Percentiles rank a stretch among this genome's conserved stretches.
phyloP scores from a whole-genome alignment of 2,329 filamentous ascomycete genomes.

The Mariannaea elegans region DNA sequence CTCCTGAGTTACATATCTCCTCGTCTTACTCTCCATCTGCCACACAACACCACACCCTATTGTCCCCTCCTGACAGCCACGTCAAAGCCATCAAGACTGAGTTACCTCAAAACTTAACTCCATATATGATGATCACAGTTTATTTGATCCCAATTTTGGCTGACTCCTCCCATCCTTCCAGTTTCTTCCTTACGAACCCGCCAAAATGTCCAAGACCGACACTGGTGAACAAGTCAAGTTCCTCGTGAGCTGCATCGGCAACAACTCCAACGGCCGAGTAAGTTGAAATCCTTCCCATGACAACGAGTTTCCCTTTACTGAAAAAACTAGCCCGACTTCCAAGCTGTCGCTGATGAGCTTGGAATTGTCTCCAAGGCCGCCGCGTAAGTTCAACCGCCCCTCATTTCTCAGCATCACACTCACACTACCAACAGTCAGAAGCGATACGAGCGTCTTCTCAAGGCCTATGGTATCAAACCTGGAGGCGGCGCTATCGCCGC shows the following conservation, averaged over 20 bases:
- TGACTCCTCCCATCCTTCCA: not conserved
- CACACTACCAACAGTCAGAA: constrained; percentile 61
- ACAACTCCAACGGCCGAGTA: constrained; percentile 69
- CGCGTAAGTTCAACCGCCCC: constrained; percentile 64
- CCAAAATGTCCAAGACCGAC: constrained; percentile 60
- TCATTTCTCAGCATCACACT: not conserved
- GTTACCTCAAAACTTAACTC: no score
- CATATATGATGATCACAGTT: no score
- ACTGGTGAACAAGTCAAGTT: constrained; percentile 70
- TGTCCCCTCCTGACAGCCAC: not conserved
- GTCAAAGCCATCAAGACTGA: no score
- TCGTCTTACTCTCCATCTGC: not conserved
- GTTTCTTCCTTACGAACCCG: constrained; percentile 24
- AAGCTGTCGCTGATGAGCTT: constrained; percentile 70
- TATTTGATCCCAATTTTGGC: not conserved
- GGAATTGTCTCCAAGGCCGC: constrained; percentile 71
- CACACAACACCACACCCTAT: not conserved
- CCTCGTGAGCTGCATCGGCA: constrained; percentile 71
- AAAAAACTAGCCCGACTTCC: constrained; percentile 67
- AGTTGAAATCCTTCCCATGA: constrained; percentile 23
- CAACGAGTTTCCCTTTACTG: no score
- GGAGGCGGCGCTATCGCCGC: constrained; percentile 1
- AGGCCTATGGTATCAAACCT: constrained; percentile 60
- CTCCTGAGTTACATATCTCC: not conserved
- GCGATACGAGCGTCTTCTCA: constrained; percentile 73